Percentiles rank a stretch among this genome's conserved stretches.
Evolutionary conservation across 2,329 filamentous ascomycete species (phyloP).

Genomic region (Microdochium nivale): DNA sequence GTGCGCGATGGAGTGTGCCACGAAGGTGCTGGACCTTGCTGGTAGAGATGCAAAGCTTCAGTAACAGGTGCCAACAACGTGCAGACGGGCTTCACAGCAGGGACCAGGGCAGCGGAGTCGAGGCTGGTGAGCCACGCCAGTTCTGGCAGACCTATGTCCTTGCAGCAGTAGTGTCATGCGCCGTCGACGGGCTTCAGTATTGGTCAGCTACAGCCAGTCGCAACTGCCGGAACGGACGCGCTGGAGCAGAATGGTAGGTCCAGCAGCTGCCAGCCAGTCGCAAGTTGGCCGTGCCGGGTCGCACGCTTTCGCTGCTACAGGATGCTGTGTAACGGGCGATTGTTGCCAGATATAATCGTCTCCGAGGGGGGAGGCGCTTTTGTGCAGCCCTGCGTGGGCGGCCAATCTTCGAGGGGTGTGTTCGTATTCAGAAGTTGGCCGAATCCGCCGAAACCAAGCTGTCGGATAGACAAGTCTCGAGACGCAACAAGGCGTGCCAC

Average conservation of each 20-base stretch:
- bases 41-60: background rate
- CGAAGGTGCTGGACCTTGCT: slow-evolving; percentile 1
- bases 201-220: background rate
- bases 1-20: slow-evolving; percentile 17
- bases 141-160: background rate
- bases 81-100: background rate
- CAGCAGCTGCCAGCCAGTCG: background rate
- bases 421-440: background rate
- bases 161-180: background rate
- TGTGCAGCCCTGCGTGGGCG: background rate
- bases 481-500: background rate
- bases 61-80: background rate
- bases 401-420: background rate
- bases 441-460: background rate
- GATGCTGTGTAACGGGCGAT: background rate
- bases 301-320: background rate
- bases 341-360: background rate
- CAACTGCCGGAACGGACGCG: background rate
- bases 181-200: background rate
- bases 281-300: background rate
- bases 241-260: background rate
- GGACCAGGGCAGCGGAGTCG: background rate
- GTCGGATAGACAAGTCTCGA: background rate
- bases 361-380: background rate
- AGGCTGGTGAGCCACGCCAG: background rate